Evolutionary conservation across 305 asterid genomes (phyloP), one percentile per base, ranked within the genome.

Genomic region (Rubia peregrina): DNA sequence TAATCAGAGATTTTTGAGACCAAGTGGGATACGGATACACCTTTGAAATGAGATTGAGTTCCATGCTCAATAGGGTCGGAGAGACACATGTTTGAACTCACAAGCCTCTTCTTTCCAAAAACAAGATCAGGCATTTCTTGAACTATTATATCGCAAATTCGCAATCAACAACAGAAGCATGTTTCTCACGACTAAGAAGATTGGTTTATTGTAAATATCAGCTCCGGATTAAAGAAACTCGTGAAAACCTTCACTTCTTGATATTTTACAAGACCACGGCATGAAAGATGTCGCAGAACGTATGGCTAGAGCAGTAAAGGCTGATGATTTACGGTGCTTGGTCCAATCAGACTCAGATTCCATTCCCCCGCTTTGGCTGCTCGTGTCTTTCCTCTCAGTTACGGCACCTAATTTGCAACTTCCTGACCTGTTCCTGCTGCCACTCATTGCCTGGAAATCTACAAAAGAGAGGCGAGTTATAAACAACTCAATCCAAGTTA

Each of bases 191-290:
- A 63, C 79, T 56, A 57, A 38, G 63, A 78, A 51, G 42, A 71
- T 38, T 41, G 65, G 75, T 21, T 40, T 70, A 36, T 78, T 67
- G 63, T 46, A 78, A 72, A 19, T 55, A 55, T 74, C 64, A 56
- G 65, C 53, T 42, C 63, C 67, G 59, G 59, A 81, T 73, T 84
- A 88, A 61, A 80, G 85, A 82, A 85, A 81, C 65, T 87, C 97
- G 24, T 81, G 86, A 75, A 83, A 89, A 70, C 87, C 91, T 80
- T 89, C 90, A 76, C 84, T 79, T 65, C 85, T 77, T 66, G 94
- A 83, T 62, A 89, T 86, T 79, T 85, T 87, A 86, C 85, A 81
- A 75, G 89, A 85, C 95, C 96, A 85, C 65, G 87, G 86, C 83
- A 91, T 81, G 72, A 82, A 83, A 53, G 91, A 81, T 64, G 85